Evolutionary conservation across 257 asterid genomes (phyloP).

Genomic region (Solanum sejunctum): DNA sequence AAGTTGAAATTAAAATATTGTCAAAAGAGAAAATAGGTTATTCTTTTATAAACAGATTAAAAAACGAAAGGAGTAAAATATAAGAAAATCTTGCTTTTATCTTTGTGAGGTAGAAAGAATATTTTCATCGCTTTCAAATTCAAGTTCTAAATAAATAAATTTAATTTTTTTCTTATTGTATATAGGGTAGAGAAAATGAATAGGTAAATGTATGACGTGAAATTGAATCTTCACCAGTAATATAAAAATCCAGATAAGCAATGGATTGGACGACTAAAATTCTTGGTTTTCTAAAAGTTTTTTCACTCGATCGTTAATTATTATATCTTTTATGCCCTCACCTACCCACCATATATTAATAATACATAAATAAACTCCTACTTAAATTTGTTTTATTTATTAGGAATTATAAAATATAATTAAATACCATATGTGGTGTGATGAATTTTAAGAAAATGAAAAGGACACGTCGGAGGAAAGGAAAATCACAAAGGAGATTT

Average conservation of each 20-base stretch:
- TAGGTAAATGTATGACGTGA: not conserved
- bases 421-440: not conserved
- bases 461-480: not conserved
- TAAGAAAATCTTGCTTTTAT: no score
- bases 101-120: no score
- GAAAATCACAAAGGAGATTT: not conserved
- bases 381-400: not conserved
- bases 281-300: rapidly evolving
- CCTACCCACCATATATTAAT: not conserved
- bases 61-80: no score
- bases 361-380: not conserved
- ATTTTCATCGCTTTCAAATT: not conserved
- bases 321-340: not conserved
- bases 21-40: no score
- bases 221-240: not conserved
- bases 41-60: no score
- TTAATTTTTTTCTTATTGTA: not conserved
- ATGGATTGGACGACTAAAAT: not conserved
- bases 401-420: not conserved
- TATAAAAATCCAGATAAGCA: not conserved
- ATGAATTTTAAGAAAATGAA: not conserved
- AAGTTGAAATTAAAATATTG: no score
- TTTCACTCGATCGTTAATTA: not conserved
- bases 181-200: not conserved
- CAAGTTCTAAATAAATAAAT: not conserved